Percentiles rank a stretch among this genome's conserved stretches.
These are phyloP conservation scores for Spergularia azorica DNA, from an alignment of 179 eudicot species.

Conservation along the genomic window DNA sequence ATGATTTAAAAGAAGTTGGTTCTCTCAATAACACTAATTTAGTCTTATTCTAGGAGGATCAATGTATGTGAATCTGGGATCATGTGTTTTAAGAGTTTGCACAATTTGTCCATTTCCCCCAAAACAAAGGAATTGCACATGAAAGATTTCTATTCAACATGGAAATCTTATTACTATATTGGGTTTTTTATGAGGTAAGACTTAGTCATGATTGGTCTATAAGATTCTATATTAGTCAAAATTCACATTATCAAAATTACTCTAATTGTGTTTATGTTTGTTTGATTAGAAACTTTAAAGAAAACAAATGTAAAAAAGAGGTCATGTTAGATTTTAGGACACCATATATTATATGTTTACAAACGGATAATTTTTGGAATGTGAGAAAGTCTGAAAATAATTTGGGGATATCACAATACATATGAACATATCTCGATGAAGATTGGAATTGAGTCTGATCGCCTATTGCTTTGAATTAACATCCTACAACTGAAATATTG, in stretches of 20 bases:
- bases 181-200: conserved; percentile 4
- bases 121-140: conserved; percentile 21
- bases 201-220: conserved; percentile 6
- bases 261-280: no score
- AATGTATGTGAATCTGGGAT: conserved; percentile 25
- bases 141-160: conserved; percentile 11
- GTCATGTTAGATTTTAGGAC: no score
- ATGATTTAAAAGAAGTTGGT: neutral
- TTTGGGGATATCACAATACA: no score
- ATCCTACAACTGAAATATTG: no score
- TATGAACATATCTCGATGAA: no score
- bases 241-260: neutral
- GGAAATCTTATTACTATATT: neutral
- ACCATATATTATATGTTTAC: no score
- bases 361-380: no score
- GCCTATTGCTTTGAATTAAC: no score
- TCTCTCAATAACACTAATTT: neutral
- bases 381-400: no score
- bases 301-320: no score
- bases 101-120: conserved; percentile 22
- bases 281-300: no score
- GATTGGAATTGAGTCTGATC: no score
- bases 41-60: neutral
- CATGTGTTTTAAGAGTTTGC: conserved; percentile 27
- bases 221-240: conserved; percentile 8